Evolutionary conservation across 2,329 filamentous ascomycete genomes (phyloP), one percentile per base, ranked within the genome.

Genomic region (Cercospora zeae-maydis): DNA sequence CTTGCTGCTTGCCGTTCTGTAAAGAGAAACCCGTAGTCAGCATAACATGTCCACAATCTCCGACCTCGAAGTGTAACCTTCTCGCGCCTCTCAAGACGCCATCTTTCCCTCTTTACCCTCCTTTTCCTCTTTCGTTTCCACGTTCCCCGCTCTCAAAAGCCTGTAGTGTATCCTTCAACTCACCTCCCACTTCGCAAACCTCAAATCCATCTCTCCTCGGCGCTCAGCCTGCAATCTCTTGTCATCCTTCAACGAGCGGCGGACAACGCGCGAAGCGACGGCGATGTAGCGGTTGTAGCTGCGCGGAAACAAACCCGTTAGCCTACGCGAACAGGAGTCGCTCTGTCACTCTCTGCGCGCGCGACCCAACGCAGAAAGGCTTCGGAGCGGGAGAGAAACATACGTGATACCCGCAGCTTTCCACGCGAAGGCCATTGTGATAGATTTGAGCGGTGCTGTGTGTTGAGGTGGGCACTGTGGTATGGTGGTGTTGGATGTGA

Each of bases 241-340:
- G 63, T 95, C 91, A 77, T 99, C 95, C 86, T 98, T 97, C 79
- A 99, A 85, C 79, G 92, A 96, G 79, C 92, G 90, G 83, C 96
- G 95, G 79, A 99, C 91, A 77, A 91, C 90, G 81, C 93, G 92
- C 81, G 93, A 88, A 76, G 95, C 92, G 82, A 99, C 87, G 77
- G 93, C 88, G 78, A 99, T 88, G 88, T 97, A 98, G 84, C 93
- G 95, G 89, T 99, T 99, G 91, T 99, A 99, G 83, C 95, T 99
- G 79, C 77, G 6, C 27, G n/a, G 59, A 49, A 37, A 65, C 64
- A 63, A 52, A 45, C 65, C 72, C 66, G 57, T 67, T 56, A 69
- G 66, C 65, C 53, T 24, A 34, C 34, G 31, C 16, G 14, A 55
- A 45, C 47, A n/a, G 51, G 42, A 47, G 42, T 47, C 21, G 33